Base-by-base conservation (phyloP, 768 basidiomycete species). In the Trametes sanguinea region DNA sequence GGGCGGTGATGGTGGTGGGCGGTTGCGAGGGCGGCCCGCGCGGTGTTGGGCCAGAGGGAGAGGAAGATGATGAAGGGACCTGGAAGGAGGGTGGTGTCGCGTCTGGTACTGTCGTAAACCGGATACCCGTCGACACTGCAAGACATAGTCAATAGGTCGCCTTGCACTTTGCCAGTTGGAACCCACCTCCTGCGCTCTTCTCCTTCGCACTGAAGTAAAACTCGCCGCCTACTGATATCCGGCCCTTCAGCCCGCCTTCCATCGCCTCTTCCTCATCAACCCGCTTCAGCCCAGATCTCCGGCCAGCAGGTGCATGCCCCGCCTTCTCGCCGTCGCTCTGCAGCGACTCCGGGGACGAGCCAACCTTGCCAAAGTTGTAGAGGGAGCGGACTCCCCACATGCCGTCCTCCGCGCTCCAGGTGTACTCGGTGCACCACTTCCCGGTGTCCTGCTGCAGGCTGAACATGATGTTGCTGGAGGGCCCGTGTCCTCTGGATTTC, bases 221-320 rank as follows among this genome's bases (percentile, higher is more conserved):
- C 72, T 98, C 96, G 13, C 92, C 95, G 32, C 96, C 96, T 16
- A 94, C 86, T 0, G 93, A 95, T 50, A 97, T 84, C 29, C 96
- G 83, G 0, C 96, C 96, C 70, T 87, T 91, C 33, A 98, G 78
- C 0, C 96, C 95, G 33, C 93, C 92, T 59, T 94, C 92, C 65
- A 94, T 88, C 30, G 90, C 89, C 50, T 97, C 95, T 75, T 96
- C 95, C 71, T 96, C 95, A 57, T 98, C 96, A 4, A 97, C 86
- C n/a, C 95, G 83, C 74, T 91, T 94, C 51, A 61, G 55, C 6
- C 47, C 39, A 2, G 55, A 54, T 64, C 62, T 44, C 45, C 51
- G 30, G 59, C 54, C 51, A 17, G 69, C 44, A 6, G 44, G 42
- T 4, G 54, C 54, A 51, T 54, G 42, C 11, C 61, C 54, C 6